Evolutionary conservation across 345 rosid genomes (phyloP).

Genomic region (Clausena lansium): DNA sequence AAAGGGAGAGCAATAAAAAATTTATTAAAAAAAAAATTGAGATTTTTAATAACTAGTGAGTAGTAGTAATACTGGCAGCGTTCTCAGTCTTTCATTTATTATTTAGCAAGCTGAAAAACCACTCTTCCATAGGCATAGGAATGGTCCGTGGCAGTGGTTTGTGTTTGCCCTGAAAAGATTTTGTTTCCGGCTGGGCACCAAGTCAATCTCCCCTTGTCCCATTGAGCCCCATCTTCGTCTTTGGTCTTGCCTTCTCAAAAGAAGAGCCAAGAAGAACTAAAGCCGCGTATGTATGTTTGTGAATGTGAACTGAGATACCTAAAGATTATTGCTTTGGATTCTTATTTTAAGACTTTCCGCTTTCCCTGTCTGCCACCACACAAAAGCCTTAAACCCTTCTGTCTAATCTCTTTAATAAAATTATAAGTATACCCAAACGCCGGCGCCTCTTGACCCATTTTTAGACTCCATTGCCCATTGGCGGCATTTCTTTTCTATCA

Average conservation of each 20-base stretch:
- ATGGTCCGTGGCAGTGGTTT: too few relatives aligned
- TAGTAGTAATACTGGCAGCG: too few relatives aligned
- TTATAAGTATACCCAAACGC: not conserved
- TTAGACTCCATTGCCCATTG: too few relatives aligned
- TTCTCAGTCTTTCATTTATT: too few relatives aligned
- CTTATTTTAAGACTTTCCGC: constrained; percentile 26
- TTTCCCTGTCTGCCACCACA: constrained; percentile 32
- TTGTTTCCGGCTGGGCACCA: too few relatives aligned
- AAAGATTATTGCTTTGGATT: constrained; percentile 4
- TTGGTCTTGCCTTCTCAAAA: constrained; percentile 29
- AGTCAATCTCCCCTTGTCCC: not conserved
- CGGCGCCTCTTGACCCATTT: not conserved
- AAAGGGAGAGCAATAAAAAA: too few relatives aligned
- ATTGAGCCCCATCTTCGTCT: not conserved
- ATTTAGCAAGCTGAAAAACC: too few relatives aligned
- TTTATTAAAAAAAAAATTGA: too few relatives aligned
- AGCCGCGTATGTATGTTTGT: constrained; percentile 11
- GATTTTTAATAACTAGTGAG: too few relatives aligned
- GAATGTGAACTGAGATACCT: too few relatives aligned
- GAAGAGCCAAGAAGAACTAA: constrained; percentile 36
- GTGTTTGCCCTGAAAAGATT: not conserved
- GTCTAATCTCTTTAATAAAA: not conserved
- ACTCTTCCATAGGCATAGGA: too few relatives aligned
- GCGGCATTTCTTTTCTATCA: not conserved
- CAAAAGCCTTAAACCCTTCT: constrained; percentile 12